Conservation (phyloP, 495 filamentous ascomycete genomes). For the Evansstolkia leycettana region DNA sequence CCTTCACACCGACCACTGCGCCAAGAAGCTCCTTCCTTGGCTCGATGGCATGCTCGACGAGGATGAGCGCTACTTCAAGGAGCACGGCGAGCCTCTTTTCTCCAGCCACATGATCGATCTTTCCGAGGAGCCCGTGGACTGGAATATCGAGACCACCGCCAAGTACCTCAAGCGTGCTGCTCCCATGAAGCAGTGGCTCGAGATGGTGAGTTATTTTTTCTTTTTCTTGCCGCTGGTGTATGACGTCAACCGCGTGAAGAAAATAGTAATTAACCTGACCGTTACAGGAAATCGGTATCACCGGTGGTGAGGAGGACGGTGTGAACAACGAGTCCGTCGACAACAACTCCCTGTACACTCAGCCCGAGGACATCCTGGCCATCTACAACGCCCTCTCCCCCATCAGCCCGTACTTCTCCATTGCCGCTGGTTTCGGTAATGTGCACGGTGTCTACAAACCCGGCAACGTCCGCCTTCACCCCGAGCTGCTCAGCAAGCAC, state of each 20-base stretch:
- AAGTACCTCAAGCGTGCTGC: slow-evolving; percentile 83
- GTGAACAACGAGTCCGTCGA: slow-evolving; percentile 62
- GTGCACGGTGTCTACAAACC: slow-evolving; percentile 99
- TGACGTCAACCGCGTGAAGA: neutral
- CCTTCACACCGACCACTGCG: slow-evolving; percentile 87
- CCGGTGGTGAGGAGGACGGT: slow-evolving; percentile 92
- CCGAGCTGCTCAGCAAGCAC: slow-evolving; percentile 88
- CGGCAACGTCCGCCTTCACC: slow-evolving; percentile 91
- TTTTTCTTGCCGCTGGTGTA: neutral
- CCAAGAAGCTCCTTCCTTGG: slow-evolving; percentile 91
- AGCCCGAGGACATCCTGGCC: slow-evolving; percentile 85
- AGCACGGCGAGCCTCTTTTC: slow-evolving; percentile 86
- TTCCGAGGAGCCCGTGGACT: slow-evolving; percentile 74
- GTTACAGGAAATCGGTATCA: slow-evolving; percentile 72
- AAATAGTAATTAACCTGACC: neutral
- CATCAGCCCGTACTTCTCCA: slow-evolving; percentile 90
- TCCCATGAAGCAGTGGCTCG: slow-evolving; percentile 96
- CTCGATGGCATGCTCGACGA: slow-evolving; percentile 89
- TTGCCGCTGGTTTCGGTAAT: slow-evolving; percentile 97
- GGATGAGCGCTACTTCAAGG: slow-evolving; percentile 88
- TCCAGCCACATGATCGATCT: slow-evolving; percentile 97
- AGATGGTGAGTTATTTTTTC: slow-evolving; percentile 59
- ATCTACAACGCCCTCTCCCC: slow-evolving; percentile 72
- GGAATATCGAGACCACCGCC: slow-evolving; percentile 84
- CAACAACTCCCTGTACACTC: slow-evolving; percentile 94